phyloP scores from a whole-genome alignment of 208 protist species.

The Trichomonas vaginalis region DNA sequence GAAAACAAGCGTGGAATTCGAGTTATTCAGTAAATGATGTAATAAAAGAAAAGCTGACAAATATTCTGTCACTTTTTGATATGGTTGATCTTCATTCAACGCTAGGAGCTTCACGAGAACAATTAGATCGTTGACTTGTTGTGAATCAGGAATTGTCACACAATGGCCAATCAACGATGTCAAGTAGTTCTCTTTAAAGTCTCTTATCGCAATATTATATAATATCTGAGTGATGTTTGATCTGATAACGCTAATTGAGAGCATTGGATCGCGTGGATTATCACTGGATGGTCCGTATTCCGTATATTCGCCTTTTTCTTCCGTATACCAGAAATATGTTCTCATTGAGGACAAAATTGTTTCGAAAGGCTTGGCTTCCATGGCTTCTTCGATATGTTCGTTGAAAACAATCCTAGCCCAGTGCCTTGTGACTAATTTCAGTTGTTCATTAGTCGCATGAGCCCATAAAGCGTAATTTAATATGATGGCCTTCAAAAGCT shows the following conservation, averaged over 20 bases:
- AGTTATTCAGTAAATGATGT: not conserved
- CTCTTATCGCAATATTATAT: not conserved
- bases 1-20: not conserved
- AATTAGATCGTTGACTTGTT: not conserved
- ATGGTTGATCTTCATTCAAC: not conserved
- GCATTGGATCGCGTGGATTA: not conserved
- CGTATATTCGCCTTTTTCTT: not conserved
- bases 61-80: not conserved
- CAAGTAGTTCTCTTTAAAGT: not conserved
- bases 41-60: not conserved
- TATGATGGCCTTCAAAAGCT: not conserved
- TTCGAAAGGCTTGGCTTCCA: not conserved
- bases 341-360: not conserved
- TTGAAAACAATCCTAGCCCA: not conserved
- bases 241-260: not conserved
- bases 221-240: not conserved
- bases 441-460: not conserved
- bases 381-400: not conserved
- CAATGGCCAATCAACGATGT: not conserved
- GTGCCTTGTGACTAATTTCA: not conserved
- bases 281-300: not conserved
- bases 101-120: not conserved
- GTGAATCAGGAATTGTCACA: not conserved
- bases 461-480: not conserved
- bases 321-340: not conserved